Evolutionary conservation across 2,329 filamentous ascomycete genomes (phyloP).

Genomic region (Nannizziopsis barbatae): DNA sequence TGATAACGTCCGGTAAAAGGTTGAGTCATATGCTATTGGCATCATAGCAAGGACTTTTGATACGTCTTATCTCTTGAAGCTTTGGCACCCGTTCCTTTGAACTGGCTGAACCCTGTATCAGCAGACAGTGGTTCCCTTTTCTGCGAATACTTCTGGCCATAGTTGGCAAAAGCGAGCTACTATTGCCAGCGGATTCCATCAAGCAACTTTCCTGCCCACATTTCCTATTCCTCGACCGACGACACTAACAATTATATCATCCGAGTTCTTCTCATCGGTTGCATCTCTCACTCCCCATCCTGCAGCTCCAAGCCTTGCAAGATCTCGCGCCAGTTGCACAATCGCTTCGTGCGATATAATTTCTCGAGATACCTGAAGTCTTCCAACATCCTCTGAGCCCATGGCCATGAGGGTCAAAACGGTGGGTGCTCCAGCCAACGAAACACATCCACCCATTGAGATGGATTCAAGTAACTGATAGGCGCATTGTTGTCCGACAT

Average conservation of each 20-base stretch:
- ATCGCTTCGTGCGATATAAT: conserved; percentile 71
- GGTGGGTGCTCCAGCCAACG: conserved; percentile 57
- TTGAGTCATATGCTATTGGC: too few relatives aligned
- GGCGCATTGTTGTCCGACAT: conserved; percentile 78
- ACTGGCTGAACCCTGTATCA: too few relatives aligned
- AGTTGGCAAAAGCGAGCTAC: too few relatives aligned
- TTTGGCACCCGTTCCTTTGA: too few relatives aligned
- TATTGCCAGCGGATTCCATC: conserved; percentile 17
- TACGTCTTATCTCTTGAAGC: too few relatives aligned
- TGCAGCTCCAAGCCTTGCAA: conserved; percentile 78
- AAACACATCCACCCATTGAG: conserved; percentile 69
- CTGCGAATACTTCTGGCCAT: too few relatives aligned
- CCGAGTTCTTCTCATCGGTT: conserved; percentile 50
- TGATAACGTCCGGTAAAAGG: too few relatives aligned
- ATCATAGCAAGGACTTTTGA: too few relatives aligned
- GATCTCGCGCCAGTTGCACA: conserved; percentile 68
- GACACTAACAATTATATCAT: conserved; percentile 74
- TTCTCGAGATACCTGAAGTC: conserved; percentile 68
- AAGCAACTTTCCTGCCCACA: conserved; percentile 79
- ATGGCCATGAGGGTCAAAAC: conserved; percentile 90
- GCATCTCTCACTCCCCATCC: conserved; percentile 81
- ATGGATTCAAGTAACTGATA: conserved; percentile 80
- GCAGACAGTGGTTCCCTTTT: too few relatives aligned
- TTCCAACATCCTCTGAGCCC: conserved; percentile 90
- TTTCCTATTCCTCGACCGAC: conserved; percentile 92